A percentile compares a stretch with the other conserved stretches of the same genome.
Conservation (phyloP, 148 eudicot species). For the Vaccinium macrocarpon region DNA sequence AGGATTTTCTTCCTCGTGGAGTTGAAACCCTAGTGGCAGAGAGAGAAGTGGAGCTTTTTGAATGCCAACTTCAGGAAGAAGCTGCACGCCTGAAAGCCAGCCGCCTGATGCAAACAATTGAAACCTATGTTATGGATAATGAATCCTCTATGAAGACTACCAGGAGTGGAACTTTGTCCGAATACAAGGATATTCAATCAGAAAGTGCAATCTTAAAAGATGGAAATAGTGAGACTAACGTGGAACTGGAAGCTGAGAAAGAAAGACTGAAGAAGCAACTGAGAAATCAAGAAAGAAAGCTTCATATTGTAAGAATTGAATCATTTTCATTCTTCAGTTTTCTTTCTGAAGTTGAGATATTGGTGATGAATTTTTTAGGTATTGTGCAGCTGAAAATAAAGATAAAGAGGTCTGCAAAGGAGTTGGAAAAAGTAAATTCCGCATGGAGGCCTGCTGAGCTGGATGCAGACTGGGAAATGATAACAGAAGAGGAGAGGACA, state of each 20-base stretch:
- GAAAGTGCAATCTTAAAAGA: conserved; percentile 25
- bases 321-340: conserved; percentile 4
- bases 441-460: conserved; percentile 53
- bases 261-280: conserved; percentile 62
- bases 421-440: conserved; percentile 45
- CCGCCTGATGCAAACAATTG: conserved; percentile 22
- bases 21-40: conserved; percentile 59
- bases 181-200: conserved; percentile 54
- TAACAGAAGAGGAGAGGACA: conserved; percentile 81
- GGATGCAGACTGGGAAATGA: conserved; percentile 69
- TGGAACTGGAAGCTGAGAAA: conserved; percentile 59
- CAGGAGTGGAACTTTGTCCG: conserved; percentile 62
- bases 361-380: background rate
- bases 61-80: conserved; percentile 78
- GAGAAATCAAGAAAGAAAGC: conserved; percentile 56
- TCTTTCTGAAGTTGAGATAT: conserved; percentile 9
- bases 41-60: conserved; percentile 63
- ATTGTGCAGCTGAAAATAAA: conserved; percentile 68
- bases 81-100: conserved; percentile 51
- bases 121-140: conserved; percentile 25
- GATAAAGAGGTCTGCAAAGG: conserved; percentile 51
- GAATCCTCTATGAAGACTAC: conserved; percentile 32
- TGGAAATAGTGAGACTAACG: conserved; percentile 30
- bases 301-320: conserved; percentile 54
- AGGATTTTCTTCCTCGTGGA: conserved; percentile 68